These are phyloP conservation scores for Coemansia guatemalensis DNA, from an alignment of 192 early-diverging fungal genomes.

Conservation along the genomic window DNA sequence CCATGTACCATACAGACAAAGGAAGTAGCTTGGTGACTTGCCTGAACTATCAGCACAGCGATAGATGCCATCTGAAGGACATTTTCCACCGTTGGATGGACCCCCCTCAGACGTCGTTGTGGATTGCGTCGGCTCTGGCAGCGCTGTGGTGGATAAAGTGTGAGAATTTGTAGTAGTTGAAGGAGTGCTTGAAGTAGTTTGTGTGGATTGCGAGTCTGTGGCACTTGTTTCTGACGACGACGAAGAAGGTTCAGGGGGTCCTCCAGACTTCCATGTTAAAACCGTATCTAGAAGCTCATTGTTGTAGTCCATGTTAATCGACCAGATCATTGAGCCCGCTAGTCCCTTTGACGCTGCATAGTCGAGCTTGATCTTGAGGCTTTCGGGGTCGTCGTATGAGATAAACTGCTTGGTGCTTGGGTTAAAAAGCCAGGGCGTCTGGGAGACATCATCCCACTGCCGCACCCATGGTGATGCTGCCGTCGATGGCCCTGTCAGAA, in stretches of 20 bases:
- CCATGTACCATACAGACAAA: constrained; percentile 40
- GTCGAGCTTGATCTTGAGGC: constrained; percentile 61
- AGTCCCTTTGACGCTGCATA: constrained; percentile 59
- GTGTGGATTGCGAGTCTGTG: constrained; percentile 8
- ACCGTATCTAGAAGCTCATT: constrained; percentile 65
- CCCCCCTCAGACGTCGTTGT: constrained; percentile 8
- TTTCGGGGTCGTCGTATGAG: constrained; percentile 67
- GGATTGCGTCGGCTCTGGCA: not conserved
- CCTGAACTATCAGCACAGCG: constrained; percentile 25
- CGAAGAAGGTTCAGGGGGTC: no score
- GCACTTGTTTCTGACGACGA: no score
- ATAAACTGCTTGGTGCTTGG: constrained; percentile 58
- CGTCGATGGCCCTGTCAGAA: constrained; percentile 44
- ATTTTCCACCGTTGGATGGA: constrained; percentile 24
- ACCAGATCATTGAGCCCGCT: constrained; percentile 63
- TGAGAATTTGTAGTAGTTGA: no score
- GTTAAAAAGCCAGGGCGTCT: constrained; percentile 74
- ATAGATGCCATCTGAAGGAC: constrained; percentile 12
- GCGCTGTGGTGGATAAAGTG: constrained; percentile 1
- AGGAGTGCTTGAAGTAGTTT: no score
- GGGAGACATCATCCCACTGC: constrained; percentile 59
- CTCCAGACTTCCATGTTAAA: no score
- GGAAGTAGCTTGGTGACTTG: constrained; percentile 20
- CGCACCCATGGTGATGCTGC: constrained; percentile 61
- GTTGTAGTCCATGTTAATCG: constrained; percentile 46